phyloP scores from a whole-genome alignment of 805 yeast species.

The Spathaspora sp. region DNA sequence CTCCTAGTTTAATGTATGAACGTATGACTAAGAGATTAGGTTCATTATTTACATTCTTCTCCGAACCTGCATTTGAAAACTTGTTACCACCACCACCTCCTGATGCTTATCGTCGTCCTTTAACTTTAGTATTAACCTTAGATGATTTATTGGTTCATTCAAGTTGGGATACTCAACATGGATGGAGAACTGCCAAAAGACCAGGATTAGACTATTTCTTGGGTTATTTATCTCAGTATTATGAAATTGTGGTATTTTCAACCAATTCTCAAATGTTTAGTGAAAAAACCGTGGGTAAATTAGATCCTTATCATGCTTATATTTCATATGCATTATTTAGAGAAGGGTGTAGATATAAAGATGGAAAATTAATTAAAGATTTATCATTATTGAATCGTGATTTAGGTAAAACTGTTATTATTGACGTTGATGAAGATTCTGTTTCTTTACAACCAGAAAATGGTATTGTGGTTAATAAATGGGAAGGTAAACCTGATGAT shows the following conservation, averaged over 20 bases:
- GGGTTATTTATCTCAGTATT: slow-evolving; percentile 91
- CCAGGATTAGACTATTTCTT: slow-evolving; percentile 97
- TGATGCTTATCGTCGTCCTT: slow-evolving; percentile 87
- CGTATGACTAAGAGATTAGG: slow-evolving; percentile 71
- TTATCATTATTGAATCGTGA: slow-evolving; percentile 89
- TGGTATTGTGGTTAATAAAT: slow-evolving; percentile 77
- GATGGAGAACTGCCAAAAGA: slow-evolving; percentile 99
- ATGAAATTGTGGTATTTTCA: slow-evolving; percentile 90
- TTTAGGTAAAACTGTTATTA: slow-evolving; percentile 68
- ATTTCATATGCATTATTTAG: slow-evolving; percentile 83
- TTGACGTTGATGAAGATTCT: slow-evolving; percentile 74
- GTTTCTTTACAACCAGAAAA: slow-evolving; percentile 88
- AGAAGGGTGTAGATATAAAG: slow-evolving; percentile 87
- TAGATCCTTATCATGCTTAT: slow-evolving; percentile 91
- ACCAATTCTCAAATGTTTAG: slow-evolving; percentile 82
- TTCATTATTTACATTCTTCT: slow-evolving; percentile 75
- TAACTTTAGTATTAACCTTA: slow-evolving; percentile 82
- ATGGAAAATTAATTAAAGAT: slow-evolving; percentile 89
- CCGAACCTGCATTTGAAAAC: slow-evolving; percentile 91
- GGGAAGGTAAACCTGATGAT: slow-evolving; percentile 88
- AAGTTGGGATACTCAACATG: slow-evolving; percentile 85
- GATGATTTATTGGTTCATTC: slow-evolving; percentile 91
- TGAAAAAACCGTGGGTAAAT: slow-evolving; percentile 78
- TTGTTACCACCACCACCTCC: slow-evolving; percentile 91
- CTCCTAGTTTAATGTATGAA: slow-evolving; percentile 59